Evolutionary conservation across 2,329 filamentous ascomycete species (phyloP), one percentile per base, ranked within the genome.

Genomic region (Pseudogymnoascus sp.): DNA sequence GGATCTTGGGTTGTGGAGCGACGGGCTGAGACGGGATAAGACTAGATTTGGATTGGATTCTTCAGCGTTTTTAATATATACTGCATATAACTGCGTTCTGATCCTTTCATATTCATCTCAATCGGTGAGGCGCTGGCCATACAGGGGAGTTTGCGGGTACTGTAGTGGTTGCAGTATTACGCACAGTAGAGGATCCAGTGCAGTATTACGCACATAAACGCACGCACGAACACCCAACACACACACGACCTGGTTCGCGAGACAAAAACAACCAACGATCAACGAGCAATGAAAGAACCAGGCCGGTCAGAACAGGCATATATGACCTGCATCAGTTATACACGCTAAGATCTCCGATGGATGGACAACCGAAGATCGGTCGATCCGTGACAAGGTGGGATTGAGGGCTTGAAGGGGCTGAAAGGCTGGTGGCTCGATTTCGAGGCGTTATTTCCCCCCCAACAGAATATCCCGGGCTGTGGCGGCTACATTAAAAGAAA

Each of bases 271-370:
- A 51, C 45, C 23, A 51, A 51, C 45, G 6, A 51, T 10, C n/a
- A 41, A 41, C 34, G 11, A 39, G 3, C 10, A 25, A 51, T 23
- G 6, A 28, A 19, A 13, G 43, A 11, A 11, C 19, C 19, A 25
- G 45, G 45, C 45, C 23, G 23, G 45, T 14, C 14, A 51, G 45
- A 28, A 28, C 45, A 51, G 45, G 45, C 45, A 51, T 51, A 51
- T 51, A 51, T 51, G 45, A 51, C 45, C 23, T 51, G 45, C 45
- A 51, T 51, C 45, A n/a, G 23, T 6, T 51, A 7, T 51, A 28
- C 13, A 51, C 45, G 45, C 45, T 51, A 51, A 51, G 45, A 51
- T 51, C 45, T 51, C 45, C 45, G 45, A 51, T 51, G 45, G 45
- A 51, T 23, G 45, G 45, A 51, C 45, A 51, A 25, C 13, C 23